These are phyloP conservation scores for Kodamaea laetipori DNA, from an alignment of 805 yeast genomes.

Conservation along the genomic window DNA sequence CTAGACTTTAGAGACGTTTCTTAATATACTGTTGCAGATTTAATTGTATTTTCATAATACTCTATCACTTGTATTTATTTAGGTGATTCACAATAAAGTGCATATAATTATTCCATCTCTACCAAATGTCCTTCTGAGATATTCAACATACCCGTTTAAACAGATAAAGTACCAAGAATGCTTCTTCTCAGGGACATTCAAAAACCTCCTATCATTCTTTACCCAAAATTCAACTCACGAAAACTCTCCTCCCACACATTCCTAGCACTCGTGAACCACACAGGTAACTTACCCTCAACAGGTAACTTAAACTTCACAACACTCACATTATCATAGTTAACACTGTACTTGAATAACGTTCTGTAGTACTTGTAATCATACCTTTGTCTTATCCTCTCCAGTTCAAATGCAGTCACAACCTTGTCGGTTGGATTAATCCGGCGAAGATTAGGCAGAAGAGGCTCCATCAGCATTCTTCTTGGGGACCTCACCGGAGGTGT, in stretches of 20 bases:
- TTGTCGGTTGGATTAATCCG: conserved; percentile 2
- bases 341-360: conserved; percentile 35
- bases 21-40: too few relatives aligned
- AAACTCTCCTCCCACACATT: conserved; percentile 63
- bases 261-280: conserved; percentile 70
- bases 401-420: conserved; percentile 8
- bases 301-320: conserved; percentile 56
- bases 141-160: too few relatives aligned
- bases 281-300: conserved; percentile 62
- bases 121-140: too few relatives aligned
- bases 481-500: conserved; percentile 8
- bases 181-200: background rate
- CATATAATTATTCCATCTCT: too few relatives aligned
- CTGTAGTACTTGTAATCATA: conserved; percentile 41
- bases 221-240: conserved; percentile 12
- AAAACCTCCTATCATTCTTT: too few relatives aligned
- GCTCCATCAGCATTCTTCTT: conserved; percentile 10
- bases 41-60: too few relatives aligned
- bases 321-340: conserved; percentile 38
- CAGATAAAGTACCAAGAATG: too few relatives aligned
- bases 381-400: conserved; percentile 21
- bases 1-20: too few relatives aligned
- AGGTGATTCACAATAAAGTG: too few relatives aligned
- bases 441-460: conserved; percentile 9
- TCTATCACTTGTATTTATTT: too few relatives aligned